phyloP scores from a whole-genome alignment of 805 yeast genomes.

The Yarrowia yakushimensis region DNA sequence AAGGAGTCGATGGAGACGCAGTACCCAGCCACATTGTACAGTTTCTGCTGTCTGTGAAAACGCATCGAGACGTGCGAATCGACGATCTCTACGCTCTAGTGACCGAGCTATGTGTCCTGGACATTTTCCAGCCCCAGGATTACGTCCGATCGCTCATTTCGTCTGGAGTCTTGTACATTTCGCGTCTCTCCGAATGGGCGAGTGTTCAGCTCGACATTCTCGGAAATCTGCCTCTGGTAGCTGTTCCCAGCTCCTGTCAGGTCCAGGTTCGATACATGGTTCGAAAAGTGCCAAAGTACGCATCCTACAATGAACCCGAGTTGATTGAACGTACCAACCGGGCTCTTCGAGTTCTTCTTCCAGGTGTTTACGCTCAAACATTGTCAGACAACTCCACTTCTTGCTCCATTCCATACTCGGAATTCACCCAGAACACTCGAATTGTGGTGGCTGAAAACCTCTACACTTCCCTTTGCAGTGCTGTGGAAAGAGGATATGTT shows the following conservation, averaged over 20 bases:
- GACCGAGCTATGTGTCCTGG: constrained; percentile 47
- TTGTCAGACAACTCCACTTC: too few relatives aligned
- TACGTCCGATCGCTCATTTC: constrained; percentile 80
- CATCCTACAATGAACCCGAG: neutral
- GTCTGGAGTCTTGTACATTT: constrained; percentile 71
- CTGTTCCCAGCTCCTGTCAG: constrained; percentile 21
- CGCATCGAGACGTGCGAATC: neutral
- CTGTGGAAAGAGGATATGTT: neutral
- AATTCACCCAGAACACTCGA: constrained; percentile 14
- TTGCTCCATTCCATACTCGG: neutral
- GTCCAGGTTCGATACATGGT: constrained; percentile 5
- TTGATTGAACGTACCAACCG: neutral
- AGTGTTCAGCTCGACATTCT: constrained; percentile 51
- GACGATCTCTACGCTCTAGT: constrained; percentile 45
- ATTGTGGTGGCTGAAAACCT: neutral
- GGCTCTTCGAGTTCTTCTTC: neutral
- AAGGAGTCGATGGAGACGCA: constrained; percentile 11
- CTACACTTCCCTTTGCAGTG: neutral
- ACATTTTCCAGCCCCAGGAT: constrained; percentile 54
- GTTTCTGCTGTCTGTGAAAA: neutral
- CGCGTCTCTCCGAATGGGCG: constrained; percentile 39
- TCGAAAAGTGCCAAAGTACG: constrained; percentile 7
- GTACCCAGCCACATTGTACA: constrained; percentile 4
- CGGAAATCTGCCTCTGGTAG: constrained; percentile 37
- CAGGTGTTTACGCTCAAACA: neutral